Base-by-base conservation (phyloP, 2,329 filamentous ascomycete genomes). In the Trichoderma lentiforme region DNA sequence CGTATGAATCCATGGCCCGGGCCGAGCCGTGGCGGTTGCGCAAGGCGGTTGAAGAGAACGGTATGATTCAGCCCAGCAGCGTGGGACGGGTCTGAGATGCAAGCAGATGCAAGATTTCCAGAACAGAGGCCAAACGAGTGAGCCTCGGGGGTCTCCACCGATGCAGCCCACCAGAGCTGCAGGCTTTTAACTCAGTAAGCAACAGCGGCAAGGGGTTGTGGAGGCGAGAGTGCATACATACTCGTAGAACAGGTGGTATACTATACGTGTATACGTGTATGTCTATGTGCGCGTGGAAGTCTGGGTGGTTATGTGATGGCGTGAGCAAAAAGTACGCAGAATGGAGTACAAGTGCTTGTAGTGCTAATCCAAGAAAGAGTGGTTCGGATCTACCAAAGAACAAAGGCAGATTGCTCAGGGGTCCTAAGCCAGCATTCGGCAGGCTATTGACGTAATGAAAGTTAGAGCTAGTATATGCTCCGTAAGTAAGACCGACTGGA, bases 1-100 rank as follows among this genome's bases (percentile, higher is more conserved):
- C 69, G 51, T 71, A 64, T 32, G 69, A 34, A 56, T 67, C 70
- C 70, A 72, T 71, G 63, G 64, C 63, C 63, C 70, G 57, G 39
- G 36, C 62, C 56, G 62, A 58, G 62, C 28, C 53, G 70, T 62
- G 34, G 53, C 26, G 47, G 26, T 24, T 21, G 56, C 66, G 21
- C 56, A 51, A 26, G 56, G 34, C 56, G 56, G 56, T 69, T 39
- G 34, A 51, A 39, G 14, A 2, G 12, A 32, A 47, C 11, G 24
- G 26, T 43, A 26, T 11, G 56, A 30, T 47, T 43, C 36, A 43
- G 65, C 34, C 56, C 12, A 60, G 65, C 65, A 60, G 18, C 34
- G 65, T 60, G 26, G n/a, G 24, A 26, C n/a, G 34, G 24, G 21
- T n/a, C 51, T 34, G 64, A 69, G 34, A 61, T 51, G 21, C n/a